phyloP scores from a whole-genome alignment of 2,329 filamentous ascomycete genomes.

The Xylaria sp. region DNA sequence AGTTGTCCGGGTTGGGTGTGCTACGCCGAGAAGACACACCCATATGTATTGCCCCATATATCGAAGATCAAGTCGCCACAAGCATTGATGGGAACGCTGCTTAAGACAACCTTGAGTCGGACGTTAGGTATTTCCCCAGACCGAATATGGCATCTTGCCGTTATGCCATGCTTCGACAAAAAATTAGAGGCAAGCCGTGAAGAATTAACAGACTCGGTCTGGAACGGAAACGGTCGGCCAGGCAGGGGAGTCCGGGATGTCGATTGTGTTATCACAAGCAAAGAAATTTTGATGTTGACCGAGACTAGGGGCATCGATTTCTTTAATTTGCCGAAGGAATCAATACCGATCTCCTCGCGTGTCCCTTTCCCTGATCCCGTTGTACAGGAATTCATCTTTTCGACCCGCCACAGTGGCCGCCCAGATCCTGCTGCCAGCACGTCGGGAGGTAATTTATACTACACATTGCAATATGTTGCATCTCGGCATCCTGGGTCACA shows the following conservation, averaged over 20 bases:
- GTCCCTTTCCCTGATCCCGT: constrained; percentile 77
- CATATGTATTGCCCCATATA: constrained; percentile 89
- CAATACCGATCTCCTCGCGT: constrained; percentile 58
- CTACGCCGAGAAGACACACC: constrained; percentile 98
- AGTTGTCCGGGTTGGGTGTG: constrained; percentile 98
- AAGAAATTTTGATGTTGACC: constrained; percentile 90
- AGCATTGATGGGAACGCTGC: constrained; percentile 85
- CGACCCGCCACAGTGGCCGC: constrained; percentile 55
- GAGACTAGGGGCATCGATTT: constrained; percentile 83
- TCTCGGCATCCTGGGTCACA: constrained; percentile 75
- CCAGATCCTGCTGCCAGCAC: constrained; percentile 72
- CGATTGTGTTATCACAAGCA: constrained; percentile 97
- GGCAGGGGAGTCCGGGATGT: constrained; percentile 80
- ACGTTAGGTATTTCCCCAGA: constrained; percentile 76
- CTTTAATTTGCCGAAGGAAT: constrained; percentile 71
- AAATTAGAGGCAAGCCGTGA: constrained; percentile 95
- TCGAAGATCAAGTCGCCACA: constrained; percentile 94
- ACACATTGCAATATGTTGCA: constrained; percentile 81
- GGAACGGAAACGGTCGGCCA: constrained; percentile 65
- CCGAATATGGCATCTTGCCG: constrained; percentile 90
- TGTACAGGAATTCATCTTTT: constrained; percentile 80
- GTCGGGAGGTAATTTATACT: constrained; percentile 88
- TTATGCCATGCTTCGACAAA: constrained; percentile 99
- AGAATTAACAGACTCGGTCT: constrained; percentile 85
- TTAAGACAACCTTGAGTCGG: constrained; percentile 86